Conservation (phyloP, 2,329 filamentous ascomycete genomes). For the Beauveria brongniartii region DNA sequence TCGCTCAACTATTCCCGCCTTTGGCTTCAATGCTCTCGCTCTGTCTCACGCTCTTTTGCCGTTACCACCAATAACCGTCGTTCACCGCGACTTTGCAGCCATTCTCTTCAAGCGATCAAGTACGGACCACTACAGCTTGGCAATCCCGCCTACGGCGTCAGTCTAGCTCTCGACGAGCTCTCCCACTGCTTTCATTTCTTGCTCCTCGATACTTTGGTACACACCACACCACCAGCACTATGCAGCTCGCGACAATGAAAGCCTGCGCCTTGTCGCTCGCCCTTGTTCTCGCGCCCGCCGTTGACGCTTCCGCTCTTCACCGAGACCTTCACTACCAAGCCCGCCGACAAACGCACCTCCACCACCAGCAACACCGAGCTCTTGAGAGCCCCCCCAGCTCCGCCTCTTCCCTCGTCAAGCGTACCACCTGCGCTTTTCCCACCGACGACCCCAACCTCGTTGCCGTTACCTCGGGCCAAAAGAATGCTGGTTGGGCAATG, state of each 20-base stretch:
- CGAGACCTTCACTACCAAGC: slow-evolving; percentile 24
- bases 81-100: background rate
- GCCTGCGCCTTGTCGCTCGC: background rate
- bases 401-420: slow-evolving; percentile 37
- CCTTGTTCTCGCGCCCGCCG: slow-evolving; percentile 6
- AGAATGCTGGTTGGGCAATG: slow-evolving; percentile 74
- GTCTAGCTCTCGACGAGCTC: background rate
- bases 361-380: slow-evolving; percentile 18
- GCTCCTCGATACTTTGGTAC: background rate
- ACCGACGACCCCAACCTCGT: slow-evolving; percentile 54
- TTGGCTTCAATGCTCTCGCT: background rate
- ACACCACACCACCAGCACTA: background rate
- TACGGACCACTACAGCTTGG: background rate
- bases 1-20: background rate
- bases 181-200: background rate
- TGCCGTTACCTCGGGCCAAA: slow-evolving; percentile 51
- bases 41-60: background rate
- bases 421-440: slow-evolving; percentile 57
- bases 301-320: background rate
- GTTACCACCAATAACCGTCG: background rate
- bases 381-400: slow-evolving; percentile 14
- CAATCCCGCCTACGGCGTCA: background rate
- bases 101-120: background rate
- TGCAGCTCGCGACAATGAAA: slow-evolving; percentile 9
- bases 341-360: slow-evolving; percentile 26